These are phyloP conservation scores for Urochloa ruziziensis DNA, from an alignment of 176 grass and related monocot species.

Conservation along the genomic window DNA sequence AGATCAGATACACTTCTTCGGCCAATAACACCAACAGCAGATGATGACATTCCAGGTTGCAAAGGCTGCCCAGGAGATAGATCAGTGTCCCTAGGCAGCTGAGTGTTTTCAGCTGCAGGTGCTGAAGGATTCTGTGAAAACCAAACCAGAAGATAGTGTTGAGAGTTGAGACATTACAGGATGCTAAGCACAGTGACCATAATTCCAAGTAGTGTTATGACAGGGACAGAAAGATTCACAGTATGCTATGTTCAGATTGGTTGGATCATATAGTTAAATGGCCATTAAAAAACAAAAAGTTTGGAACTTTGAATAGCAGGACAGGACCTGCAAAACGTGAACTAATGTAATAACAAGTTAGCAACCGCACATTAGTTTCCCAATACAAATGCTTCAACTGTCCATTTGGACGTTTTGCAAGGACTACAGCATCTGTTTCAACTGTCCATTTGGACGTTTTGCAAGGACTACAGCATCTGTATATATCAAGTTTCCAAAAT, in stretches of 20 bases:
- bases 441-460: background rate
- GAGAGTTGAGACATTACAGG: background rate
- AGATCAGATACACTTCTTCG: constrained; percentile 89
- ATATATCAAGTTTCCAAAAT: background rate
- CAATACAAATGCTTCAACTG: background rate
- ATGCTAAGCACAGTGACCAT: background rate
- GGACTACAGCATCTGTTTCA: background rate
- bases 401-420: background rate
- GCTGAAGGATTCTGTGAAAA: constrained; percentile 50
- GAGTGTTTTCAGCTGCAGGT: constrained; percentile 58
- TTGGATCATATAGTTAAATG: background rate
- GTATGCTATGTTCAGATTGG: background rate
- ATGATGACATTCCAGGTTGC: constrained; percentile 68
- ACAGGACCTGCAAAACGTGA: background rate
- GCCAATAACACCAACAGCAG: constrained; percentile 83
- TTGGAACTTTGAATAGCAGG: background rate
- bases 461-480: background rate
- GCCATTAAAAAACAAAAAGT: background rate
- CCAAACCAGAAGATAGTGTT: constrained; percentile 9
- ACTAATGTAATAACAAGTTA: background rate
- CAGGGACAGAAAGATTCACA: background rate
- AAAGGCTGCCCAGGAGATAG: constrained; percentile 73
- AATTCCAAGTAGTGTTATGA: background rate
- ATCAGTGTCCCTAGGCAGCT: constrained; percentile 74
- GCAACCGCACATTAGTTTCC: background rate